Percentiles rank a stretch among this genome's conserved stretches.
Evolutionary conservation across 169 alveolate genomes (phyloP).

Genomic region (Besnoitia besnoiti): DNA sequence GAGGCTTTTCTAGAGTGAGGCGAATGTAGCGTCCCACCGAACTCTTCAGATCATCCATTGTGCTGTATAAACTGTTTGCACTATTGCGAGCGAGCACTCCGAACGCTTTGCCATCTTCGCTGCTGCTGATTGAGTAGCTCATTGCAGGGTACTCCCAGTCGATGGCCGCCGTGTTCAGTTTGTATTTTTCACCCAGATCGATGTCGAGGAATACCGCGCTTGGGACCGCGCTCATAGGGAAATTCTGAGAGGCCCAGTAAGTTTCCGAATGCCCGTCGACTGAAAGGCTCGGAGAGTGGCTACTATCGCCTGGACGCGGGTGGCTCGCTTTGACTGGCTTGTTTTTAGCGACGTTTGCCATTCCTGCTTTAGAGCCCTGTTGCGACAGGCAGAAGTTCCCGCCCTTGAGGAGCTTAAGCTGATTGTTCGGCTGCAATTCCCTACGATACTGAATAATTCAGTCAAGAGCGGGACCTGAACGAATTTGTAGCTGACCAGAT

Average conservation of each 20-base stretch:
- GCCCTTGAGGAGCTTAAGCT: conserved; percentile 84
- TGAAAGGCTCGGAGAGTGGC: conserved; percentile 80
- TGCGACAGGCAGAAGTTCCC: conserved; percentile 90
- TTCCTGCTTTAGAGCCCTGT: conserved; percentile 86
- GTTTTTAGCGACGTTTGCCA: conserved; percentile 84
- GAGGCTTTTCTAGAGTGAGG: conserved; percentile 75
- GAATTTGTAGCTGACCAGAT: conserved; percentile 46
- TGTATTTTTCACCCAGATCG: conserved; percentile 82
- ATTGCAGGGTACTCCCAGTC: conserved; percentile 90
- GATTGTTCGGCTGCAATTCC: conserved; percentile 88
- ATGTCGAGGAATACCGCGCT: conserved; percentile 78
- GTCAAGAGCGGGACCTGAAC: background rate
- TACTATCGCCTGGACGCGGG: conserved; percentile 74
- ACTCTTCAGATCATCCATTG: conserved; percentile 74
- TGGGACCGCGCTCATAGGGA: conserved; percentile 72
- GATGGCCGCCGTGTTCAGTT: conserved; percentile 77
- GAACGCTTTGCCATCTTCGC: conserved; percentile 78
- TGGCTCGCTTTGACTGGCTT: conserved; percentile 79
- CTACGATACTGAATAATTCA: conserved; percentile 70
- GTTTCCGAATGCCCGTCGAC: conserved; percentile 86
- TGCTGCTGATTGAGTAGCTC: conserved; percentile 77
- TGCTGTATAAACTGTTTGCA: conserved; percentile 74
- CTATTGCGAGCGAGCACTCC: conserved; percentile 58
- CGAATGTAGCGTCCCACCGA: conserved; percentile 77
- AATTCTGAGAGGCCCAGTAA: conserved; percentile 78